phyloP scores from a whole-genome alignment of 768 basidiomycete genomes.

The Trametes coccinea region DNA sequence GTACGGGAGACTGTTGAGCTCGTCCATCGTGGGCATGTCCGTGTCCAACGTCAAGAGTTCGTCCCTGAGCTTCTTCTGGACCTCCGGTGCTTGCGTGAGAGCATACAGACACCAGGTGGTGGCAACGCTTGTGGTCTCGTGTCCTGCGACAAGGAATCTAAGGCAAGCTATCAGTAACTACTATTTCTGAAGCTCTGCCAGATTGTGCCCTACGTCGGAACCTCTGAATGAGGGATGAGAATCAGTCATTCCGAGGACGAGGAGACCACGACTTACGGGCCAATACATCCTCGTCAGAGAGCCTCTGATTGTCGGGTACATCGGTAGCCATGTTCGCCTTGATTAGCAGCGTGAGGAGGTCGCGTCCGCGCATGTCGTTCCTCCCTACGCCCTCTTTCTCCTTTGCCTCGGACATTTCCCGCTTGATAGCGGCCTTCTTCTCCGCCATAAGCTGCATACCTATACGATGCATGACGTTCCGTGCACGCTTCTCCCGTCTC shows the following conservation, averaged over 20 bases:
- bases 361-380: constrained; percentile 40
- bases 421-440: constrained; percentile 33
- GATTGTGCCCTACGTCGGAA: constrained; percentile 24
- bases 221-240: constrained; percentile 14
- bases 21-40: constrained; percentile 60
- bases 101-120: constrained; percentile 40
- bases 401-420: constrained; percentile 18
- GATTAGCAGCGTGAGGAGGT: constrained; percentile 61
- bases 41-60: constrained; percentile 46
- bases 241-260: no score
- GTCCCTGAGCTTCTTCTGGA: constrained; percentile 41
- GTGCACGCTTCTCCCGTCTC: constrained; percentile 8
- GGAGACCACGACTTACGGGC: constrained; percentile 40
- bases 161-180: no score
- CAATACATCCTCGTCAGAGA: constrained; percentile 67
- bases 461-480: constrained; percentile 26
- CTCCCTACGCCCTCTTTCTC: constrained; percentile 36
- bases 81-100: constrained; percentile 37
- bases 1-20: constrained; percentile 63
- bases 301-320: constrained; percentile 49
- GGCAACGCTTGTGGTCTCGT: constrained; percentile 43
- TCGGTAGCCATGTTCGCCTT: constrained; percentile 67
- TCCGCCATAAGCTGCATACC: constrained; percentile 31
- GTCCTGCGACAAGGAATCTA: constrained; percentile 38
- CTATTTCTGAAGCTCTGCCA: no score